Evolutionary conservation across 495 filamentous ascomycete genomes (phyloP).

Genomic region (Bathelium albidoporum): DNA sequence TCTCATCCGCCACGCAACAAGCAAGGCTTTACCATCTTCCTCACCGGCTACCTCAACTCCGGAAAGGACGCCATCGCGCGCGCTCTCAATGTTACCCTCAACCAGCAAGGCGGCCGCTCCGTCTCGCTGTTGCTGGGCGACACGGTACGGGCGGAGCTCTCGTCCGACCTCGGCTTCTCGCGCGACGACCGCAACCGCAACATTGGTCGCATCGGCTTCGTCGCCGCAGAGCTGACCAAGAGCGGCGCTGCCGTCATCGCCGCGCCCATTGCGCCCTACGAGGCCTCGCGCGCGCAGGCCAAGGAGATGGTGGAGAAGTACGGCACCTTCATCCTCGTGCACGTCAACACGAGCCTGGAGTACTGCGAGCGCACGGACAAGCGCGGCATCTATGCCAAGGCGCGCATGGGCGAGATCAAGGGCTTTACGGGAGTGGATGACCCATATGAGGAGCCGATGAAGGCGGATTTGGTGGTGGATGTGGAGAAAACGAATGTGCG

Average conservation of each 20-base stretch:
- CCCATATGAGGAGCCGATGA: slow-evolving; percentile 79
- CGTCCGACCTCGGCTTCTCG: slow-evolving; percentile 90
- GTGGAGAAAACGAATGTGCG: slow-evolving; percentile 74
- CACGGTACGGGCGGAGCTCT: slow-evolving; percentile 86
- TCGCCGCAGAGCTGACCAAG: slow-evolving; percentile 85
- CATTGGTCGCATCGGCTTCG: slow-evolving; percentile 92
- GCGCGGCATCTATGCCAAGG: slow-evolving; percentile 77
- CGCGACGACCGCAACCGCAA: slow-evolving; percentile 89
- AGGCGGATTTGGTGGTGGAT: slow-evolving; percentile 79
- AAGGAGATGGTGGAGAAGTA: slow-evolving; percentile 75
- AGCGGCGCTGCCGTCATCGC: slow-evolving; percentile 93
- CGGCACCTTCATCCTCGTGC: slow-evolving; percentile 86
- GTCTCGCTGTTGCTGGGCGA: slow-evolving; percentile 91
- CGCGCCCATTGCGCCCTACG: slow-evolving; percentile 93
- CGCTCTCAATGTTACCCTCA: slow-evolving; percentile 90
- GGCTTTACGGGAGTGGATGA: slow-evolving; percentile 98
- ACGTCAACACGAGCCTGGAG: slow-evolving; percentile 87
- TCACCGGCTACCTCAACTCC: slow-evolving; percentile 91
- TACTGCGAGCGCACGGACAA: slow-evolving; percentile 92
- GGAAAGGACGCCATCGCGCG: slow-evolving; percentile 95
- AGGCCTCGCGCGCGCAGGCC: slow-evolving; percentile 60
- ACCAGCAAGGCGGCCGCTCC: slow-evolving; percentile 93
- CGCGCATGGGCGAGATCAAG: slow-evolving; percentile 85
- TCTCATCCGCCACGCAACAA: slow-evolving; percentile 78
- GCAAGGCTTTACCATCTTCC: slow-evolving; percentile 97